A percentile compares a stretch with the other conserved stretches of the same genome.
Conservation (phyloP, 805 yeast species). For the Starmerella stellata region DNA sequence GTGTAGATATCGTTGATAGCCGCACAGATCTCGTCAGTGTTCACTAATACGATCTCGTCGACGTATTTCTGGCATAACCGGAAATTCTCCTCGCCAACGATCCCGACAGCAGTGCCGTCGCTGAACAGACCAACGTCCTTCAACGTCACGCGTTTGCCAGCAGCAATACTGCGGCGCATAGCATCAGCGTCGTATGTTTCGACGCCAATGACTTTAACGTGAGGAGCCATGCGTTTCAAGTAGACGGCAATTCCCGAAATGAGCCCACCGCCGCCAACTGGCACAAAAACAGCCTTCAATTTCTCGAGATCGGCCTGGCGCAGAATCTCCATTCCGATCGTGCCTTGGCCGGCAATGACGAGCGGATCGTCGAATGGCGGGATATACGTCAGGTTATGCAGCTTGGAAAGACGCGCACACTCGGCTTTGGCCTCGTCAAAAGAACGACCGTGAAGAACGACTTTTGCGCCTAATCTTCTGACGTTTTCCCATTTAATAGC, state of each 20-base stretch:
- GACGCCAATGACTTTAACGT: slow-evolving; percentile 84
- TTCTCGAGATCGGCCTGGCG: slow-evolving; percentile 67
- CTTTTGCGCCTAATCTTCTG: slow-evolving; percentile 80
- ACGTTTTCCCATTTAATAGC: slow-evolving; percentile 86
- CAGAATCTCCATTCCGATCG: slow-evolving; percentile 81
- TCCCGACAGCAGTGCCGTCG: slow-evolving; percentile 92
- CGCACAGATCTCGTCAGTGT: slow-evolving; percentile 89
- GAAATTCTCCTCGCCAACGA: slow-evolving; percentile 82
- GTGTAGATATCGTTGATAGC: slow-evolving; percentile 93
- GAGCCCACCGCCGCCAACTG: slow-evolving; percentile 96
- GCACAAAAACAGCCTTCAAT: slow-evolving; percentile 71
- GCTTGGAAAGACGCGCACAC: slow-evolving; percentile 51
- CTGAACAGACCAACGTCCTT: slow-evolving; percentile 86
- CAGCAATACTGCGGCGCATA: slow-evolving; percentile 50
- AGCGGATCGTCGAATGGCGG: slow-evolving; percentile 99
- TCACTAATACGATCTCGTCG: slow-evolving; percentile 74
- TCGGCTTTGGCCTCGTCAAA: slow-evolving; percentile 90
- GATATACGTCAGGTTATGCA: slow-evolving; percentile 63
- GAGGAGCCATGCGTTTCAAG: slow-evolving; percentile 91
- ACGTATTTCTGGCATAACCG: slow-evolving; percentile 56
- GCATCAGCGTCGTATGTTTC: slow-evolving; percentile 94
- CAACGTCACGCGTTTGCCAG: slow-evolving; percentile 38
- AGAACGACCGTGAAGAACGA: slow-evolving; percentile 81
- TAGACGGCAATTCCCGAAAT: slow-evolving; percentile 82
- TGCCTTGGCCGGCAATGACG: slow-evolving; percentile 98